Evolutionary conservation across 352 stramenopile genomes (phyloP).

Genomic region (Pythium aristosporum): DNA sequence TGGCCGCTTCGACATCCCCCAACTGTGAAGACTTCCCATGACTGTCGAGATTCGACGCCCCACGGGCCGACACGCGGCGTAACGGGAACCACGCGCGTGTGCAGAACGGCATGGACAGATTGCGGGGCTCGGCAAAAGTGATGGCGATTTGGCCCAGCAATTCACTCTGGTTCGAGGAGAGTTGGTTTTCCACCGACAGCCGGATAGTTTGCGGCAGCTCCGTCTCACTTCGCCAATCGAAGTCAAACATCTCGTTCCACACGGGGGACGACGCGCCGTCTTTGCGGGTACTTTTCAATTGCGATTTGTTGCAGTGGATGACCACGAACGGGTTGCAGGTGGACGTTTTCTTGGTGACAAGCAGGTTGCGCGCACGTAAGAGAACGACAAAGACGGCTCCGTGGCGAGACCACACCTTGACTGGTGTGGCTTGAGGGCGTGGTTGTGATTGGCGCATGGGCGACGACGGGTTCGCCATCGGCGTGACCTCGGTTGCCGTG

Average conservation of each 20-base stretch:
- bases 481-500: conserved; percentile 29
- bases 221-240: conserved; percentile 43
- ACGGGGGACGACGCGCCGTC: conserved; percentile 61
- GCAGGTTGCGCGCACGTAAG: conserved; percentile 49
- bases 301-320: conserved; percentile 47
- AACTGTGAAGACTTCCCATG: conserved; percentile 22
- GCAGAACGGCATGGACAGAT: conserved; percentile 35
- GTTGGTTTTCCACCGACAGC: conserved; percentile 62
- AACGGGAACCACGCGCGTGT: conserved; percentile 57
- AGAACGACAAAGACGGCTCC: conserved; percentile 47
- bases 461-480: not conserved
- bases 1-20: conserved; percentile 54
- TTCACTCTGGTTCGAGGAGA: conserved; percentile 67
- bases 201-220: conserved; percentile 30
- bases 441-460: conserved; percentile 3
- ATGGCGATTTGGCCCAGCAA: conserved; percentile 56
- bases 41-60: conserved; percentile 11
- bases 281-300: conserved; percentile 67
- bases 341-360: conserved; percentile 55
- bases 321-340: conserved; percentile 75
- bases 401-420: conserved; percentile 60
- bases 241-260: conserved; percentile 82
- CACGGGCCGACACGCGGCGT: conserved; percentile 23
- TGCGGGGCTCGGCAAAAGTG: conserved; percentile 27
- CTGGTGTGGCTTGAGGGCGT: not conserved